Conservation (phyloP, 2,329 filamentous ascomycete species). For the Cryphonectria radicalis region DNA sequence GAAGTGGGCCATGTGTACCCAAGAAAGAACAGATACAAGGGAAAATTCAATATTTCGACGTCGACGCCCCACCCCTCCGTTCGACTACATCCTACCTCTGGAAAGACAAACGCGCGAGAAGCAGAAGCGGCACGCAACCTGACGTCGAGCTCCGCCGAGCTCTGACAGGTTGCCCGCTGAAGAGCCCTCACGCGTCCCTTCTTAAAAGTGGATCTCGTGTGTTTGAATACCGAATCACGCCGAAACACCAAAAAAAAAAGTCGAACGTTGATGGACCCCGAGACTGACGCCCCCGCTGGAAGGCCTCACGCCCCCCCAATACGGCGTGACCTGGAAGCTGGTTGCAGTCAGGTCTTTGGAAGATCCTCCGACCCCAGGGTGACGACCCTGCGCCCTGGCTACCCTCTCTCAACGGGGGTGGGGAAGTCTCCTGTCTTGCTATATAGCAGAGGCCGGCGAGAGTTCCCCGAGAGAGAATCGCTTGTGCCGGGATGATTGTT, state of each 20-base stretch:
- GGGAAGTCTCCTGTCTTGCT: background rate
- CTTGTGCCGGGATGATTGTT: conserved; percentile 3
- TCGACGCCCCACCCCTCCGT: background rate
- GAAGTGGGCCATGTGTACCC: conserved; percentile 10
- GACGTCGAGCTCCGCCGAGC: background rate
- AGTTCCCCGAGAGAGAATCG: background rate
- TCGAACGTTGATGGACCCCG: background rate
- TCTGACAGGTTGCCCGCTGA: background rate
- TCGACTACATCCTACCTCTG: background rate
- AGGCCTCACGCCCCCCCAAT: background rate
- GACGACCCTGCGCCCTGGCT: conserved; percentile 8
- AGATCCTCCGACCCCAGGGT: conserved; percentile 10
- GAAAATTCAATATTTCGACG: conserved; percentile 11
- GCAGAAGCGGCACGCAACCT: background rate
- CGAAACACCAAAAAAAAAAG: background rate
- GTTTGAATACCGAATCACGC: background rate
- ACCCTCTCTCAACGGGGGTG: conserved; percentile 7
- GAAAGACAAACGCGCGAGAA: background rate
- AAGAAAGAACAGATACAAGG: conserved; percentile 8
- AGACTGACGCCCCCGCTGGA: background rate
- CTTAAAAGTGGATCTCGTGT: background rate
- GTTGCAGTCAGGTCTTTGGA: conserved; percentile 5
- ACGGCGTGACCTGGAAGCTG: conserved; percentile 8
- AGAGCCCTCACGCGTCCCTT: background rate
- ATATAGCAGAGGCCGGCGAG: background rate